A percentile compares a stretch with the other conserved stretches of the same genome.
phyloP scores from a whole-genome alignment of 163 green algal species.

The Scenedesmus sp. region DNA sequence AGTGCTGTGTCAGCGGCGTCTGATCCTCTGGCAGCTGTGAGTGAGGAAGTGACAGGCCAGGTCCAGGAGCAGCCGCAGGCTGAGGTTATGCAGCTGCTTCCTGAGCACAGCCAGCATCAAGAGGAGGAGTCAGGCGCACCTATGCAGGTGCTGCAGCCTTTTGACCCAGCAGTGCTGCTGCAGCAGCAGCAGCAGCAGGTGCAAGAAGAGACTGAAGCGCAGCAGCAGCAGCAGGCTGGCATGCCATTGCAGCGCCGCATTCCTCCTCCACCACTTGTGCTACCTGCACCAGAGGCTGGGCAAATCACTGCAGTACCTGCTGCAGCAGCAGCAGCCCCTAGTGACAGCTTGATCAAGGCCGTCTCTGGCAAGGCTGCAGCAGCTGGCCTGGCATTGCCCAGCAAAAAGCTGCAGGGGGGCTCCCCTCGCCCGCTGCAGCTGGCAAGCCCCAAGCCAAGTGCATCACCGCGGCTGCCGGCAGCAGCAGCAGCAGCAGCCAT shows the following conservation, averaged over 20 bases:
- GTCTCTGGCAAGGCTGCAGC: not conserved
- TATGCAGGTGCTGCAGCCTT: not conserved
- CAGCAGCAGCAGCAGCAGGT: not conserved
- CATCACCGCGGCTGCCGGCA: not conserved
- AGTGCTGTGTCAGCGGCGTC: not conserved
- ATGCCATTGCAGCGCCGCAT: not conserved
- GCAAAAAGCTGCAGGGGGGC: not conserved
- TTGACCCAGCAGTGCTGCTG: not conserved
- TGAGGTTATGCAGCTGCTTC: not conserved
- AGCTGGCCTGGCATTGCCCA: not conserved
- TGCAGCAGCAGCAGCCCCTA: not conserved
- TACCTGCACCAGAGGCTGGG: not conserved
- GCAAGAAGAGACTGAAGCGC: not conserved
- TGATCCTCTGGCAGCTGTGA: not conserved
- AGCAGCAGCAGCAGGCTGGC: not conserved
- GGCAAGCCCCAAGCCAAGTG: not conserved
- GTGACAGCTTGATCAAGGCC: not conserved
- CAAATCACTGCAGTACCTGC: not conserved
- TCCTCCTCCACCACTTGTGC: not conserved
- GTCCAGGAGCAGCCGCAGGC: not conserved
- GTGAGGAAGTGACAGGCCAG: not conserved
- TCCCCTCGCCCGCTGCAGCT: not conserved
- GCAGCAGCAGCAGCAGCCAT: not conserved
- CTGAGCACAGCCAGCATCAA: not conserved
- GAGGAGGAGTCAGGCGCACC: not conserved